Base-by-base conservation (phyloP, 805 yeast species). In the Zygosaccharomyces kombuchaensis region DNA sequence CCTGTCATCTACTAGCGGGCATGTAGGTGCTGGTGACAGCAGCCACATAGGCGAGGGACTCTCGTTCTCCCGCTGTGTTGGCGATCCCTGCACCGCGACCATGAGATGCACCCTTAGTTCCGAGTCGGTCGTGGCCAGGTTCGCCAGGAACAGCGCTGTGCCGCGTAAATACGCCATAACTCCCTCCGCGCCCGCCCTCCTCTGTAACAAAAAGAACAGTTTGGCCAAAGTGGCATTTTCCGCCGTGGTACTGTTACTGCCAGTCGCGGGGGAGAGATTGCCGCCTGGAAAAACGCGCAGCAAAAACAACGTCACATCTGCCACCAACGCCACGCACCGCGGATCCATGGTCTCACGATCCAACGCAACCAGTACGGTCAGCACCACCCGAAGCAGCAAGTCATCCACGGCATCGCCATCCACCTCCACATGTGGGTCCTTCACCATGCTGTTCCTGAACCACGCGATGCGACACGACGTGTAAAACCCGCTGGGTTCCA, bases 241-340 rank as follows among this genome's bases (percentile, higher is more conserved):
- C 9, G 21, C 19, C 31, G 23, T 23, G 29, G 7, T 25, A 7
- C 9, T 4, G 29, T 8, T 7, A 8, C 9, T 7, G 12, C 29
- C 12, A 10, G 12, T 7, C 4, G 5, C 13, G 10, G 19, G 17
- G 5, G n/a, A 7, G 22, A 21, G n/a, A 9, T 25, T 31, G 31
- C 31, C 25, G 29, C 41, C 31, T 48, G 43, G 26, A 50, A 45
- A 10, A 55, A 34, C 42, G 16, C 52, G 53, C 31, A 54, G 37
- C 43, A 55, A 51, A 36, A 58, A 49, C 1, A 47, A 22, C 2
- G 50, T 36, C 14, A 54, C 50, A 34, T 58, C 62, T 1, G 52
- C 37, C 9, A 58, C 53, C 14, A 57, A 40, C 7, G 46, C 29
- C 23, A 48, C 35, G 27, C 49, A 45, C n/a, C 48, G 45, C 35